These are phyloP conservation scores for Xylaria longipes DNA, from an alignment of 495 filamentous ascomycete species.

Conservation along the genomic window DNA sequence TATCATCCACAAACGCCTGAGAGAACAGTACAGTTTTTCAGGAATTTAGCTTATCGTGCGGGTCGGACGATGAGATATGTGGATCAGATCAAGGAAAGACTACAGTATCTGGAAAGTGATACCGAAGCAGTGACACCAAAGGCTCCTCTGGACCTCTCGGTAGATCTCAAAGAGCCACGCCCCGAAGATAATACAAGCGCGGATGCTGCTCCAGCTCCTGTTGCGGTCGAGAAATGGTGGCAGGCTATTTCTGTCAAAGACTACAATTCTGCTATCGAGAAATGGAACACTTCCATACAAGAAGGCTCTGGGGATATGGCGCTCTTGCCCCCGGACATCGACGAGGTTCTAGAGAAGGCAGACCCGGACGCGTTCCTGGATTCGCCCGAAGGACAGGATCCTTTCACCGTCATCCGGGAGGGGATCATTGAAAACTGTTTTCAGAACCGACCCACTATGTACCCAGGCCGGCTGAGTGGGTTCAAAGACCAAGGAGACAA, in stretches of 20 bases:
- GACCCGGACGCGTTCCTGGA: conserved; percentile 20
- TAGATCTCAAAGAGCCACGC: conserved; percentile 24
- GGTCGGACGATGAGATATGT: conserved; percentile 36
- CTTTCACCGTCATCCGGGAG: conserved; percentile 31
- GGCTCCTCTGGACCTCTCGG: conserved; percentile 16
- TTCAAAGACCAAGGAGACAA: conserved; percentile 32
- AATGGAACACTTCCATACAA: conserved; percentile 30
- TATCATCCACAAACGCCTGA: conserved; percentile 27
- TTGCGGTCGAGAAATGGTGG: conserved; percentile 26
- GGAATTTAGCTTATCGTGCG: conserved; percentile 40
- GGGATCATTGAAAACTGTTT: conserved; percentile 42
- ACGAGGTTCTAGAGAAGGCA: conserved; percentile 29
- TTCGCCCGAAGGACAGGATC: conserved; percentile 4
- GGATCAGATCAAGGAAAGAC: conserved; percentile 29
- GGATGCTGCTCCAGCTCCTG: neutral
- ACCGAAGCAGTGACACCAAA: neutral
- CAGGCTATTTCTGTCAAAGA: conserved; percentile 29
- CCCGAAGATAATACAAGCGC: neutral
- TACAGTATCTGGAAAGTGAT: conserved; percentile 22
- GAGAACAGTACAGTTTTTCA: conserved; percentile 39
- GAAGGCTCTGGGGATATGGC: conserved; percentile 32
- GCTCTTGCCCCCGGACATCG: conserved; percentile 29
- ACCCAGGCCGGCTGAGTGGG: conserved; percentile 30
- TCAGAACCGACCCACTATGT: conserved; percentile 36
- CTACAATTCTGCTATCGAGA: conserved; percentile 16